These are phyloP conservation scores for Juglanconis sp. DNA, from an alignment of 2,329 filamentous ascomycete genomes.

Conservation along the genomic window DNA sequence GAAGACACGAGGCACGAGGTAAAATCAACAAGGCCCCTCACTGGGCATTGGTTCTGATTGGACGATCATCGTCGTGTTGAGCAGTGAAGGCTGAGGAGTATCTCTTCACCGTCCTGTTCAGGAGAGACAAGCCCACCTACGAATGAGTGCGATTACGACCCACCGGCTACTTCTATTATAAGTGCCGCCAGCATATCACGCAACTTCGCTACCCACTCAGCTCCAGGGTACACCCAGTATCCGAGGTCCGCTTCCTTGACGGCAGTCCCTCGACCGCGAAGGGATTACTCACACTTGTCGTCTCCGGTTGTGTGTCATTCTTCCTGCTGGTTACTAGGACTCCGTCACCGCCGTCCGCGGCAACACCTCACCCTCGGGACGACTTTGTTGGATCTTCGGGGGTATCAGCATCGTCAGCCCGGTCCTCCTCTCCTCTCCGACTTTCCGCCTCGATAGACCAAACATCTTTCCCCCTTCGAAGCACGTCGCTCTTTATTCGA, in stretches of 20 bases:
- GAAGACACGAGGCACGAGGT: not conserved
- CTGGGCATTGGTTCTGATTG: not conserved
- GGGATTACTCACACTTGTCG: constrained; percentile 12
- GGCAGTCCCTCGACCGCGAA: constrained; percentile 15
- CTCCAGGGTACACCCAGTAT: constrained; percentile 24
- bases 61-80: constrained; percentile 19
- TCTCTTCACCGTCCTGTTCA: constrained; percentile 44
- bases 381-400: constrained; percentile 12
- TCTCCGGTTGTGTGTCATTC: not conserved
- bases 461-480: not conserved
- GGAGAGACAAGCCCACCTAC: constrained; percentile 32
- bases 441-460: not conserved
- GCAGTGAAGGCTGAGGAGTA: constrained; percentile 43
- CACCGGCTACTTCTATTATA: constrained; percentile 35
- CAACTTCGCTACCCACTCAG: constrained; percentile 30
- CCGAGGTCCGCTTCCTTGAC: constrained; percentile 14
- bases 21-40: not conserved
- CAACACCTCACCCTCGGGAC: constrained; percentile 4
- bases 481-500: constrained; percentile 17
- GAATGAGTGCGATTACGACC: constrained; percentile 39
- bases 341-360: constrained; percentile 1
- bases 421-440: not conserved
- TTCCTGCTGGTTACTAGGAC: not conserved
- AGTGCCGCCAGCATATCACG: constrained; percentile 26
- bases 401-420: constrained; percentile 11